These are phyloP conservation scores for Trypanosoma scelopori DNA, from an alignment of 208 protist genomes.

Conservation along the genomic window DNA sequence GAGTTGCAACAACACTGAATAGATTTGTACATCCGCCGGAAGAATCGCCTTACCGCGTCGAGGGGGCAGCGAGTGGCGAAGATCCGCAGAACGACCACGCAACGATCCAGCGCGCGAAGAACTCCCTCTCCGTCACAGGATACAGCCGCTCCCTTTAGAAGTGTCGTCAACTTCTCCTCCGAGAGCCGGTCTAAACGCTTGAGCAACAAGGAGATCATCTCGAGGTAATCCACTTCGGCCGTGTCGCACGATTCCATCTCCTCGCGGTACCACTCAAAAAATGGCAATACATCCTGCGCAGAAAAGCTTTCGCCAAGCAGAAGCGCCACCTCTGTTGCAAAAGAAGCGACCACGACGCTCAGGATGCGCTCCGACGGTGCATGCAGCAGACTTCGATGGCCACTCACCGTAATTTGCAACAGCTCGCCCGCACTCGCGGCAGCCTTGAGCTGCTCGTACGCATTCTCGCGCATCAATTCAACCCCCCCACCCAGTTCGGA, in stretches of 20 bases:
- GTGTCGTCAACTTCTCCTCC: neutral
- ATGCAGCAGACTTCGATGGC: neutral
- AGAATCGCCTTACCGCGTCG: slow-evolving; percentile 21
- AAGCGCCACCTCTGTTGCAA: slow-evolving; percentile 12
- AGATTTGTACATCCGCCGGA: slow-evolving; percentile 20
- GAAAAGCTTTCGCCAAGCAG: neutral
- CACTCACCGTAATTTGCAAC: slow-evolving; percentile 13
- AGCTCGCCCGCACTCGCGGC: neutral
- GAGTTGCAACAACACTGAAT: slow-evolving; percentile 5
- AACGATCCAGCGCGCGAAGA: neutral
- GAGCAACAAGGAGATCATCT: neutral
- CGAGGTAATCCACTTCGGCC: slow-evolving; percentile 10
- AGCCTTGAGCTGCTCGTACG: slow-evolving; percentile 11
- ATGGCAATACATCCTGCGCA: slow-evolving; percentile 3
- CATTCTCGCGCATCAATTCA: slow-evolving; percentile 7
- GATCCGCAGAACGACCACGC: neutral
- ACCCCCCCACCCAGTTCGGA: neutral
- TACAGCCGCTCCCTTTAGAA: neutral
- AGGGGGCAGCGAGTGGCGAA: slow-evolving; percentile 12
- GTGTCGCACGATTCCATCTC: neutral
- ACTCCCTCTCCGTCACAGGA: neutral
- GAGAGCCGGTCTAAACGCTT: neutral
- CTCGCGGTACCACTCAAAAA: slow-evolving; percentile 9
- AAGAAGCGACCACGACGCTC: neutral
- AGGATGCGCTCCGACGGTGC: neutral